Evolutionary conservation across 192 early-diverging fungal genomes (phyloP).

Genomic region (Backusella psychrophila): DNA sequence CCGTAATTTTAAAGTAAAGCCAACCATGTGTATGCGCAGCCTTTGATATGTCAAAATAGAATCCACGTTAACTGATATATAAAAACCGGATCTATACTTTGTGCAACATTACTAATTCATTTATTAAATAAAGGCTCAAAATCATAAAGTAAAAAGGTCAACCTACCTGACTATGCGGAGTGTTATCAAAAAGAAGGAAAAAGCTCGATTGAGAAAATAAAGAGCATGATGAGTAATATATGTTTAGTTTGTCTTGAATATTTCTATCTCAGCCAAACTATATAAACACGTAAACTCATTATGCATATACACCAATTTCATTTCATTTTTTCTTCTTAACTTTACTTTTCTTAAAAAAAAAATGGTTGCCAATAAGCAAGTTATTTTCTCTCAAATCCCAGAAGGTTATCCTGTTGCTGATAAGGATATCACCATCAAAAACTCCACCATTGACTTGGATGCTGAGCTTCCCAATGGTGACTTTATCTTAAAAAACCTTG

Average conservation of each 20-base stretch:
- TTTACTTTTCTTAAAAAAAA: not conserved
- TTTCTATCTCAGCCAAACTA: not conserved
- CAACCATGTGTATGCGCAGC: not conserved
- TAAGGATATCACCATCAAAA: constrained; percentile 44
- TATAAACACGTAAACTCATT: not conserved
- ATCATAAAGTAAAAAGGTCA: not conserved
- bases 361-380: constrained; percentile 45
- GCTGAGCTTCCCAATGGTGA: constrained; percentile 43
- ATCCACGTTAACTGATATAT: not conserved
- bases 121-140: not conserved
- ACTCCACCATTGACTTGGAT: constrained; percentile 44
- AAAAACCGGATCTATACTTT: not conserved
- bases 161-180: not conserved
- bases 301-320: not conserved
- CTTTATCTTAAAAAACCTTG: constrained; percentile 57
- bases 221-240: not conserved
- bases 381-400: constrained; percentile 37
- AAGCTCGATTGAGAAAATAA: not conserved
- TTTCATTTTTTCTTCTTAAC: not conserved
- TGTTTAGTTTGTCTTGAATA: not conserved
- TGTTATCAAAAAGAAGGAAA: not conserved
- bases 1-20: not conserved
- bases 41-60: not conserved
- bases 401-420: constrained; percentile 34
- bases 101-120: not conserved